Evolutionary conservation across 2,329 filamentous ascomycete species (phyloP), one percentile per base, ranked within the genome.

Genomic region (Aspergillus latus): DNA sequence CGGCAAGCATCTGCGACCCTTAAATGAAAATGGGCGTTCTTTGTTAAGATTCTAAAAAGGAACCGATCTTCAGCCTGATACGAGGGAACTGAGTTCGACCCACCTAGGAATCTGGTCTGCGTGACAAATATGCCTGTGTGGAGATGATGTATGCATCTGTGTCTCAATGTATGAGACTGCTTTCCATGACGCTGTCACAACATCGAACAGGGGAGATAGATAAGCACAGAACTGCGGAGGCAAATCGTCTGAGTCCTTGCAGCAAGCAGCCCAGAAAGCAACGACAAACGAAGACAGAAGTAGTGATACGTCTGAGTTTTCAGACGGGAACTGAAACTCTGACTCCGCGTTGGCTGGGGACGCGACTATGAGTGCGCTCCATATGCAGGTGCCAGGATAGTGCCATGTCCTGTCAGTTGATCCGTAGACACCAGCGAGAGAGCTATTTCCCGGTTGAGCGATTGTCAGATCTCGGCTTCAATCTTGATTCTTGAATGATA

Each of bases 81-180:
- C 50, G 51, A 54, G 49, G 42, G 49, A 61, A 46, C 45, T 37
- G 43, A 28, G 40, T 11, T 51, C 28, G 21, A 10, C n/a, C 34
- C 47, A 36, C 47, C 34, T 28, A 29, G 11, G 26, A 30, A 39
- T 40, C 47, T 37, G 57, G 50, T 54, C 49, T 42, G 54, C 21
- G 40, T 60, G 56, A 59, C 56, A 57, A 62, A 59, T 58, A 49
- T 28, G 26, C 54, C 52, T 49, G 49, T 49, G 37, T 21, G 21
- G 49, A 29, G 49, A 52, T 52, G 40, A 47, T 32, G 29, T 21
- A 32, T 29, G 42, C 42, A 28, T 26, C 21, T 28, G 46, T 7
- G 16, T 15, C 46, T 37, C 10, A 21, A 44, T 30, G 26, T 28
- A 13, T 28, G 42, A 36, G 4, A 21, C 26, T 28, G 26, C 26